Conservation (phyloP, 176 grass and related monocot species). For the Carex littledalei region DNA sequence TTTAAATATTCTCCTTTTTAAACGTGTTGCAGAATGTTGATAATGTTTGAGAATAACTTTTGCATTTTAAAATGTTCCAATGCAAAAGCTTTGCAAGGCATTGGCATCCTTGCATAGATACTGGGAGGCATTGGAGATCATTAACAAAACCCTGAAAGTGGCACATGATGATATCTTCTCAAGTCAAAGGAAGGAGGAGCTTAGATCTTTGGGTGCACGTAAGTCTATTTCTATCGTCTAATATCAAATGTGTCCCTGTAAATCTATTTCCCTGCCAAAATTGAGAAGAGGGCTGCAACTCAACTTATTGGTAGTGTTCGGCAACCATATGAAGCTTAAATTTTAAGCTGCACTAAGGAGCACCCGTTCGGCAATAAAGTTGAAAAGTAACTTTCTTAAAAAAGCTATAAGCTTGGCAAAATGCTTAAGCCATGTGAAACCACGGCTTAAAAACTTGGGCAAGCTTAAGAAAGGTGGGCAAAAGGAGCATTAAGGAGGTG, state of each 20-base stretch:
- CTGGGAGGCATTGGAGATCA: conserved; percentile 75
- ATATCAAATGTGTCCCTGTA: background rate
- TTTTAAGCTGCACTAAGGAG: no score
- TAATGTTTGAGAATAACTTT: conserved; percentile 6
- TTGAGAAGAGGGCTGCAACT: background rate
- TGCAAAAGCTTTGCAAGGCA: conserved; percentile 71
- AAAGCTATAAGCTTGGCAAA: no score
- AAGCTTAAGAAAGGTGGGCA: no score
- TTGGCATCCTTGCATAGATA: conserved; percentile 64
- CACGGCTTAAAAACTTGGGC: no score
- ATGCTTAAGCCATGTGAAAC: no score
- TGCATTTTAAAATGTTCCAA: background rate
- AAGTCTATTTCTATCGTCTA: conserved; percentile 28
- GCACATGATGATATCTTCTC: conserved; percentile 54
- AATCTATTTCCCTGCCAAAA: background rate
- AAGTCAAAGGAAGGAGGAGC: conserved; percentile 51
- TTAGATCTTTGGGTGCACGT: conserved; percentile 83
- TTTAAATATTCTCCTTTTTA: background rate
- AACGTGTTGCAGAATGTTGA: background rate
- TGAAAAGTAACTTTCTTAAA: no score
- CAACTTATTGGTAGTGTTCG: background rate
- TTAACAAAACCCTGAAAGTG: conserved; percentile 74
- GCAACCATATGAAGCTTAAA: no score
- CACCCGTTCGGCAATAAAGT: no score
- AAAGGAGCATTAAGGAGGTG: no score